Conservation (phyloP, 495 filamentous ascomycete genomes). For the Annulohypoxylon moriforme region DNA sequence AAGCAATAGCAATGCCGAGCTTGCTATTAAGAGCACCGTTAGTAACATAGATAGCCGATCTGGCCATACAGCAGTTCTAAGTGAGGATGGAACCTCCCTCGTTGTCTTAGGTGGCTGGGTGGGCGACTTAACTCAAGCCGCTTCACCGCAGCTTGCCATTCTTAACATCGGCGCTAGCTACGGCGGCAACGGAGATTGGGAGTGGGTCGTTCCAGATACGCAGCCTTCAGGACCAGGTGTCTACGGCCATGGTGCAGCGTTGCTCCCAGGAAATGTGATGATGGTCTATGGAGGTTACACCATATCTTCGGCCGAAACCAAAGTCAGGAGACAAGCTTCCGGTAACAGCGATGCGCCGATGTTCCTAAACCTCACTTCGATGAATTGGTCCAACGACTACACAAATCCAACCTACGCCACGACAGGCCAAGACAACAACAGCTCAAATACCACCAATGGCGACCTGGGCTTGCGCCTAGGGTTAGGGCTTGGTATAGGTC, state of each 20-base stretch:
- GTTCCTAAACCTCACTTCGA: constrained; percentile 84
- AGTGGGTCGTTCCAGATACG: constrained; percentile 73
- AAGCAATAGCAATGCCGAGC: constrained; percentile 45
- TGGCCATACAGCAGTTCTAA: constrained; percentile 85
- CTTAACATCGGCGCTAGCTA: constrained; percentile 77
- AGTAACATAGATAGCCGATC: constrained; percentile 77
- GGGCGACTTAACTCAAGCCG: constrained; percentile 77
- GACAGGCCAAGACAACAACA: constrained; percentile 6
- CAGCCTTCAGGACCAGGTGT: constrained; percentile 67
- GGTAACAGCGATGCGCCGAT: constrained; percentile 61
- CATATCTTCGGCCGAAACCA: constrained; percentile 65
- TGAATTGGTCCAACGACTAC: constrained; percentile 76
- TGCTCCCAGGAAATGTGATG: constrained; percentile 89
- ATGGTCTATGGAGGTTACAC: constrained; percentile 86
- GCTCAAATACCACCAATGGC: constrained; percentile 35
- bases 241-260: constrained; percentile 85
- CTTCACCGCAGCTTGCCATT: constrained; percentile 81
- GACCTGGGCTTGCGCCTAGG: constrained; percentile 59
- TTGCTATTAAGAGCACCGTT: constrained; percentile 40
- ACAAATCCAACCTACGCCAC: constrained; percentile 61
- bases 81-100: constrained; percentile 76
- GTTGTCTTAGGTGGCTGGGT: constrained; percentile 92
- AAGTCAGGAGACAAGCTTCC: constrained; percentile 47
- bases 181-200: constrained; percentile 75
- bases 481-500: constrained; percentile 78